phyloP scores from a whole-genome alignment of 2,329 filamentous ascomycete species.

The Fusarium neocosmosporiellum region DNA sequence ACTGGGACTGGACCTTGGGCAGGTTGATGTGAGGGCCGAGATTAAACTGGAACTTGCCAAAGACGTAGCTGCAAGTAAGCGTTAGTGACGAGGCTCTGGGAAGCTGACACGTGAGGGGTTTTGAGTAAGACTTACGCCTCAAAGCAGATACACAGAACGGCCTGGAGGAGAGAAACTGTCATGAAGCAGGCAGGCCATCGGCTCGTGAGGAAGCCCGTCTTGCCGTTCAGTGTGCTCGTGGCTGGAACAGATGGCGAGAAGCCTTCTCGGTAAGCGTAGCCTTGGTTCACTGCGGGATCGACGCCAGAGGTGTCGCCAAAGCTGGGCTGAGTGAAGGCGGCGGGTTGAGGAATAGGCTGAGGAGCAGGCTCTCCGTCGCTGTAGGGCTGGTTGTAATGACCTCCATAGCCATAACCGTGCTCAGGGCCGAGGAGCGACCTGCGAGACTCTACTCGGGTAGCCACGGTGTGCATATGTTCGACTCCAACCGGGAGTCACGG shows the following conservation, averaged over 20 bases:
- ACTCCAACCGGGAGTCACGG: constrained; percentile 53
- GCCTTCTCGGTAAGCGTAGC: constrained; percentile 53
- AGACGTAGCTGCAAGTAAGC: constrained; percentile 76
- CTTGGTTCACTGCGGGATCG: constrained; percentile 48
- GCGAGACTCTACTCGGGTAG: constrained; percentile 54
- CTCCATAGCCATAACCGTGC: constrained; percentile 51
- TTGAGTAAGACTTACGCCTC: constrained; percentile 76
- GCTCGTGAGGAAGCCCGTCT: constrained; percentile 81
- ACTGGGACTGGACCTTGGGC: constrained; percentile 60
- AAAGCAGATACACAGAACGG: constrained; percentile 81
- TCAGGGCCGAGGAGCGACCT: constrained; percentile 55
- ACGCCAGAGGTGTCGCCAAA: constrained; percentile 46
- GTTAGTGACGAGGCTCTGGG: constrained; percentile 24
- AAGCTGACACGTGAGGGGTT: neutral
- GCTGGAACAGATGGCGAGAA: constrained; percentile 48
- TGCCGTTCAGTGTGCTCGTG: constrained; percentile 46
- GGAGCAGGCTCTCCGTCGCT: constrained; percentile 38
- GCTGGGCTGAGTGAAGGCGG: constrained; percentile 42
- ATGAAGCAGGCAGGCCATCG: constrained; percentile 92
- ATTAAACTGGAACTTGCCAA: constrained; percentile 82
- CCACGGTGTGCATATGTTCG: constrained; percentile 50
- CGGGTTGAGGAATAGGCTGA: constrained; percentile 35
- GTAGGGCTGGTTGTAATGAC: constrained; percentile 49
- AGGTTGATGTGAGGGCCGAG: constrained; percentile 57
- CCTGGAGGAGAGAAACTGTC: constrained; percentile 78